Base-by-base conservation (phyloP, 1,284 basidiomycete genomes). In the Albatrellus sp. region DNA sequence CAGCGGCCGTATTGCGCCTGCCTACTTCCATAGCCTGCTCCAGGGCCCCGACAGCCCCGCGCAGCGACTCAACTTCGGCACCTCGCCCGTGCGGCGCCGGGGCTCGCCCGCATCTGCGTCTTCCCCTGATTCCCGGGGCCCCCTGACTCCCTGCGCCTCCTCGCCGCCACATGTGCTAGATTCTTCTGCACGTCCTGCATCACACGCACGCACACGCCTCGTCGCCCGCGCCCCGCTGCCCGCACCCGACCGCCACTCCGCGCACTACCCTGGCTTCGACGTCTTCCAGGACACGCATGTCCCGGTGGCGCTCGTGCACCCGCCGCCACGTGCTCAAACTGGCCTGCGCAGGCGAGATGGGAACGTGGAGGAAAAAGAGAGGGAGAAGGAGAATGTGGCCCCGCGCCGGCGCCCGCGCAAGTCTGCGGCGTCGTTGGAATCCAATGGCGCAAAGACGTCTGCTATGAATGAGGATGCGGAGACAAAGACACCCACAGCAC, bases 211-310 rank as follows among this genome's bases (percentile, higher is more conserved):
- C 24, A 38, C 24, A 10, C 30, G 11, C 33, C 41, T 51, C 42
- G n/a, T 69, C 44, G 63, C 68, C 17, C 72, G 69, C 46, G 66
- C 65, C 45, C 58, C 68, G 29, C 70, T 68, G 13, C 63, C 65
- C 13, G 64, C 63, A 17, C 58, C 63, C 36, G 70, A 80, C 54
- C 70, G 70, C 6, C 67, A 71, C 40, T 83, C 80, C 9, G 63
- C 69, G 31, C 84, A 86, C 54, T 83, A 82, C 56, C 83, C 83
- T 8, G 82, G 83, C 13, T 87, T 87, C 53, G 61, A 66, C 44
- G 67, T 86, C 37, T 69, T 72, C 56, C 69, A 63, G 51, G 81
- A 85, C 55, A 54, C 64, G 10, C 64, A 71, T 53, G 57, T 65
- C 44, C 42, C 24, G 4, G 24, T 7, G 4, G 24, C 24, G 24